Percentiles rank a stretch among this genome's conserved stretches.
Evolutionary conservation across 768 basidiomycete species (phyloP).

Genomic region (Calocera cornea): DNA sequence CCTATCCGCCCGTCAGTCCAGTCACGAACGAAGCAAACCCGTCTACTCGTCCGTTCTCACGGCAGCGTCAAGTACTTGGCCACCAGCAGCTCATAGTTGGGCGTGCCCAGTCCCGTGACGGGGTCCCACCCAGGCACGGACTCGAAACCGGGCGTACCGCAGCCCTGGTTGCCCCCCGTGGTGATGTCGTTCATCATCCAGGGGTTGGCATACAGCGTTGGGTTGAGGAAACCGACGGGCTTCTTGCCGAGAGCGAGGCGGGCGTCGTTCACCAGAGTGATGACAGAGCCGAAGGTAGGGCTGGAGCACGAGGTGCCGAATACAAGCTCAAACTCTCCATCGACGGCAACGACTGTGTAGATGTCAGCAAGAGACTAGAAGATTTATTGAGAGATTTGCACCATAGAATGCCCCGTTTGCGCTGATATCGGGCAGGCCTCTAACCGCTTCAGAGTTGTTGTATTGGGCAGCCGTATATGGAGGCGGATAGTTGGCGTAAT

Average conservation of each 20-base stretch:
- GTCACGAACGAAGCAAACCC: slow-evolving; percentile 42
- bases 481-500: slow-evolving; percentile 25
- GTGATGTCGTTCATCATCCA: slow-evolving; percentile 33
- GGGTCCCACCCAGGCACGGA: slow-evolving; percentile 34
- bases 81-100: slow-evolving; percentile 25
- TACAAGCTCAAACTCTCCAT: slow-evolving; percentile 21
- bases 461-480: slow-evolving; percentile 23
- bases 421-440: slow-evolving; percentile 13
- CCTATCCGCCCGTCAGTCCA: too few relatives aligned
- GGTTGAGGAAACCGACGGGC: slow-evolving; percentile 35
- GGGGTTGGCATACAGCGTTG: slow-evolving; percentile 23
- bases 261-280: slow-evolving; percentile 31
- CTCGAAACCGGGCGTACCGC: slow-evolving; percentile 27
- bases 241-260: slow-evolving; percentile 27
- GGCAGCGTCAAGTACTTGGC: slow-evolving; percentile 27
- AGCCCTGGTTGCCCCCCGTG: slow-evolving; percentile 34
- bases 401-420: slow-evolving; percentile 5
- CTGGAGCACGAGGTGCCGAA: slow-evolving; percentile 27
- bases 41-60: slow-evolving; percentile 54
- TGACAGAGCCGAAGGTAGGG: slow-evolving; percentile 27
- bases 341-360: slow-evolving; percentile 15
- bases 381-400: background rate
- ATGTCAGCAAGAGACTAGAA: background rate
- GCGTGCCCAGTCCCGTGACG: slow-evolving; percentile 32
- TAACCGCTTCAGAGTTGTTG: slow-evolving; percentile 20